phyloP scores from a whole-genome alignment of 306 rosid species.

The Pachyrhizus erosus region DNA sequence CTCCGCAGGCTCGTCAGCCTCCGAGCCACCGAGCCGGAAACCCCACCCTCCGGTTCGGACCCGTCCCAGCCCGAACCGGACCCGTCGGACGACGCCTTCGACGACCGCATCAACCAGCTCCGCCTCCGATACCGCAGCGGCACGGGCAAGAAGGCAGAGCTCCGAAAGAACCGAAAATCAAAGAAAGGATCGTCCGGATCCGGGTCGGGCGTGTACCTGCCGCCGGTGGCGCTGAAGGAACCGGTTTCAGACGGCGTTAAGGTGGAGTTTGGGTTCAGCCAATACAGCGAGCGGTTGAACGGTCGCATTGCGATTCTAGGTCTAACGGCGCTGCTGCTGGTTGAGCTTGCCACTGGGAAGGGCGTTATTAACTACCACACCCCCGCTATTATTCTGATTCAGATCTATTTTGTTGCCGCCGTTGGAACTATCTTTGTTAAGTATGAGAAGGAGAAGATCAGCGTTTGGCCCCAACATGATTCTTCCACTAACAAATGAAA shows the following conservation, averaged over 20 bases:
- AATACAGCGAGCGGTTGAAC: conserved; percentile 77
- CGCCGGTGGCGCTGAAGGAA: conserved; percentile 82
- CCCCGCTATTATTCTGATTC: conserved; percentile 67
- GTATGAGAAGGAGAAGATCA: conserved; percentile 79
- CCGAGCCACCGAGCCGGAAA: conserved; percentile 65
- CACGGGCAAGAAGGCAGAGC: conserved; percentile 83
- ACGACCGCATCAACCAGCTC: conserved; percentile 56
- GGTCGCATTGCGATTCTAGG: conserved; percentile 80
- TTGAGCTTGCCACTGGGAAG: conserved; percentile 89
- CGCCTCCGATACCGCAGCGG: conserved; percentile 80
- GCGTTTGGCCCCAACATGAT: conserved; percentile 65
- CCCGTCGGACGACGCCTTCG: conserved; percentile 54
- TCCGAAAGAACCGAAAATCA: conserved; percentile 61
- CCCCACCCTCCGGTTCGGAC: conserved; percentile 55
- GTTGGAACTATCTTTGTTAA: conserved; percentile 69
- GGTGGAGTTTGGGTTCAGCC: conserved; percentile 80
- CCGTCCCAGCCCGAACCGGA: conserved; percentile 36
- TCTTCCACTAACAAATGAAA: conserved; percentile 32
- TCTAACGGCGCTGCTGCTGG: conserved; percentile 71
- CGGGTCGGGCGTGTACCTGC: conserved; percentile 61
- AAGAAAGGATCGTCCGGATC: conserved; percentile 49
- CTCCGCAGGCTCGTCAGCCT: conserved; percentile 51
- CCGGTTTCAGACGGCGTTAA: conserved; percentile 69
- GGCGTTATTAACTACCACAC: conserved; percentile 75
- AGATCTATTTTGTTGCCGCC: conserved; percentile 83